Percentiles rank a stretch among this genome's conserved stretches.
phyloP scores from a whole-genome alignment of 352 stramenopile species.

The Pythium oligandrum region DNA sequence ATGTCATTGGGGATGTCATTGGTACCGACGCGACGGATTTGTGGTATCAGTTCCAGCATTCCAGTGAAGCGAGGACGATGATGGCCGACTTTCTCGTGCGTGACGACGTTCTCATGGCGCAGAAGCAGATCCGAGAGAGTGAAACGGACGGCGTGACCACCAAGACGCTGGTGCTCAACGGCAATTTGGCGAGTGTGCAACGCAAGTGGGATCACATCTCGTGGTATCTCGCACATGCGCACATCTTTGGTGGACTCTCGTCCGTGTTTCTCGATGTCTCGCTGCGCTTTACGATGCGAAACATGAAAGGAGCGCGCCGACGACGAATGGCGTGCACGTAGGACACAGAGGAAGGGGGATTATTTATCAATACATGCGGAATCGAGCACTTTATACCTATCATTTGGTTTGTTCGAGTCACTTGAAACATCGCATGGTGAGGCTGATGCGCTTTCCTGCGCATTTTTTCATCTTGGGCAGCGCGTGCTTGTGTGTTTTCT shows the following conservation, averaged over 20 bases:
- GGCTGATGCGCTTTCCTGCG: conserved; percentile 30
- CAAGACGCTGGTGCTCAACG: conserved; percentile 12
- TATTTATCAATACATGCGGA: too few relatives aligned
- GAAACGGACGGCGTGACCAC: background rate
- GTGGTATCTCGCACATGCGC: conserved; percentile 48
- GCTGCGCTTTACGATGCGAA: conserved; percentile 26
- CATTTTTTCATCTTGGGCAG: conserved; percentile 67
- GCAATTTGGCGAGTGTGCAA: conserved; percentile 32
- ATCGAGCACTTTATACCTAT: too few relatives aligned
- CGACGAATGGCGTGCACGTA: background rate
- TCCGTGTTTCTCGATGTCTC: conserved; percentile 30
- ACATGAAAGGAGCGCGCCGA: conserved; percentile 20
- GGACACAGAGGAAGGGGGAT: too few relatives aligned
- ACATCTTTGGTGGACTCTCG: conserved; percentile 45
- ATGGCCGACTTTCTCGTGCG: conserved; percentile 60
- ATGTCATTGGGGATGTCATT: conserved; percentile 68
- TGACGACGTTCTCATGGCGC: conserved; percentile 16
- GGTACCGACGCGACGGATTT: conserved; percentile 61
- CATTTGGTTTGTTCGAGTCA: conserved; percentile 3
- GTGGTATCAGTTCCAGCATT: conserved; percentile 75
- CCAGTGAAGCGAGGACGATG: conserved; percentile 44
- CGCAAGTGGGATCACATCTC: conserved; percentile 47
- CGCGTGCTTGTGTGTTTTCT: conserved; percentile 76
- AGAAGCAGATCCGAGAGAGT: background rate
- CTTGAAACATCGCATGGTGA: conserved; percentile 50